A percentile compares a stretch with the other conserved stretches of the same genome.
Conservation (phyloP, 148 eudicot species). For the Heliosperma pusillum region DNA sequence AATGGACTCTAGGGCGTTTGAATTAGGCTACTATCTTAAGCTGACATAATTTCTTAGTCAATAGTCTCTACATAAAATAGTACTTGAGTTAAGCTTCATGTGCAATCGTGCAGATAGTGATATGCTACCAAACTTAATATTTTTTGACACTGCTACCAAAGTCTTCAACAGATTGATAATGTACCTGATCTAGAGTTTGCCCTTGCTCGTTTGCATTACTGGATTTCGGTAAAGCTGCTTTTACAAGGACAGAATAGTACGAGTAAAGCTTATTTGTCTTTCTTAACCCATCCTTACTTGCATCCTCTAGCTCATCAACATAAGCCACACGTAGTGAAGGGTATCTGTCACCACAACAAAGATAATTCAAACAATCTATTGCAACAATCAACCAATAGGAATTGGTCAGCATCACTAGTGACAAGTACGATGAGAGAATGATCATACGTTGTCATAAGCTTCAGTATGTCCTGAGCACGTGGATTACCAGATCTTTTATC, state of each 20-base stretch:
- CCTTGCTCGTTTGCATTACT: constrained; percentile 62
- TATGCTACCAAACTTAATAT: background rate
- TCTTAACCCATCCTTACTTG: constrained; percentile 56
- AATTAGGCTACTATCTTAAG: background rate
- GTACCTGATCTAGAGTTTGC: constrained; percentile 84
- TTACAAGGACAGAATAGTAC: constrained; percentile 84
- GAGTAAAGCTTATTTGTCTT: constrained; percentile 45
- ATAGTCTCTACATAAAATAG: background rate
- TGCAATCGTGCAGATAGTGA: background rate
- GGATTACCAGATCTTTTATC: constrained; percentile 75
- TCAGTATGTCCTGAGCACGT: constrained; percentile 86
- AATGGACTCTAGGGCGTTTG: background rate
- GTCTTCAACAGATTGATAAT: background rate
- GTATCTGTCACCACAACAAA: constrained; percentile 44
- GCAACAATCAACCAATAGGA: background rate
- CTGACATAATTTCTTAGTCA: background rate
- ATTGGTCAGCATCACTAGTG: background rate
- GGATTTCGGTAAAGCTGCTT: constrained; percentile 89
- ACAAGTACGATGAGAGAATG: background rate
- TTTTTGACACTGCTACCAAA: background rate
- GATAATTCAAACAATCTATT: background rate
- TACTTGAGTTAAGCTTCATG: background rate
- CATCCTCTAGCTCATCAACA: constrained; percentile 94
- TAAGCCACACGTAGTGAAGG: constrained; percentile 98
- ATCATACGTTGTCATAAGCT: constrained; percentile 79